These are phyloP conservation scores for Beta corolliflora DNA, from an alignment of 179 eudicot genomes.

Conservation along the genomic window DNA sequence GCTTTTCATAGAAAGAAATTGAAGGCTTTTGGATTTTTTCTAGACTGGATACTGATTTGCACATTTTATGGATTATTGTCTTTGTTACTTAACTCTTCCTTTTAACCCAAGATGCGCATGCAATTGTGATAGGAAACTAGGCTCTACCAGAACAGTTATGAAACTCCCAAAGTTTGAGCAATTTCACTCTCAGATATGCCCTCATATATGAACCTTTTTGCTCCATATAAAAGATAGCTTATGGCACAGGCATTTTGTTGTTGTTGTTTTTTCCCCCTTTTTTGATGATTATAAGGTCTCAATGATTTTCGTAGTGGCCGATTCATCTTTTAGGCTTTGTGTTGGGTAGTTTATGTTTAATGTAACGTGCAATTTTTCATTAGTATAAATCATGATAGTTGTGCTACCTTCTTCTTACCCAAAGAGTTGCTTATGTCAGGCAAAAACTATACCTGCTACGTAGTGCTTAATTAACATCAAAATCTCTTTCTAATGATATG, in stretches of 20 bases:
- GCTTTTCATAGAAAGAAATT: no score
- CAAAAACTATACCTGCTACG: neutral
- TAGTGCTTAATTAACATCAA: neutral
- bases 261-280: neutral
- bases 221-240: neutral
- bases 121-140: neutral
- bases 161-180: neutral
- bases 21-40: neutral
- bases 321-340: neutral
- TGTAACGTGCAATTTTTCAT: no score
- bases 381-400: neutral
- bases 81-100: neutral
- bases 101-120: neutral
- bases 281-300: neutral
- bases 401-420: neutral
- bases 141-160: neutral
- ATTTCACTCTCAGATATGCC: neutral
- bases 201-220: neutral
- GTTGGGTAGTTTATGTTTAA: neutral
- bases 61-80: neutral
- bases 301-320: neutral
- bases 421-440: no score
- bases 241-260: neutral
- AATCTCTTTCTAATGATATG: neutral
- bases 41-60: neutral